phyloP scores from a whole-genome alignment of 495 filamentous ascomycete species.

The Talaromyces stipitatus region DNA sequence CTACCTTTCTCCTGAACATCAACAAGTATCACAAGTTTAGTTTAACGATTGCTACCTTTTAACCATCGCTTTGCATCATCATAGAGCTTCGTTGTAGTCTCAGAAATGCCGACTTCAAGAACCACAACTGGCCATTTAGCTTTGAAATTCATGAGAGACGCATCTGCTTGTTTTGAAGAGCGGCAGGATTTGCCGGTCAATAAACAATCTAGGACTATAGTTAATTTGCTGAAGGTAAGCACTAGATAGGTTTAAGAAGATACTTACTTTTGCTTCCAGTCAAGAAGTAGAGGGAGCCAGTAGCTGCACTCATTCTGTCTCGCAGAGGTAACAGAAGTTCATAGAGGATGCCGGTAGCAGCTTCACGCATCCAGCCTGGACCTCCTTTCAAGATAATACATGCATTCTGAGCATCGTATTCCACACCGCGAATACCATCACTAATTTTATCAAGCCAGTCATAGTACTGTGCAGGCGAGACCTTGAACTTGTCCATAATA shows the following conservation, averaged over 20 bases:
- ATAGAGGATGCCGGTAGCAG: background rate
- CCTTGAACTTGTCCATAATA: background rate
- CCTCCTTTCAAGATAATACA: background rate
- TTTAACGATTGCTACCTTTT: background rate
- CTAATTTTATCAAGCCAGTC: conserved; percentile 2
- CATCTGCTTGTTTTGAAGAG: background rate
- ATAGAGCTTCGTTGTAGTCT: background rate
- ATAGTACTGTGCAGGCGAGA: background rate
- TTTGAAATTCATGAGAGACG: background rate
- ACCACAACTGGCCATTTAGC: background rate
- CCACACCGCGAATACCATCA: background rate
- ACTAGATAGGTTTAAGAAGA: background rate
- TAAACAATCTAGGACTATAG: background rate
- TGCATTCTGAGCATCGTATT: background rate
- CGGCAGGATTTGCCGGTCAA: background rate
- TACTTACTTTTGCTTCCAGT: background rate
- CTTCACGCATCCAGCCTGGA: background rate
- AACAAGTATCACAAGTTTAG: background rate
- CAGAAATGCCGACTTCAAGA: background rate
- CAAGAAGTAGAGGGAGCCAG: background rate
- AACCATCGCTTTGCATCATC: background rate
- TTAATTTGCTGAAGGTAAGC: background rate
- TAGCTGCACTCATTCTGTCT: background rate
- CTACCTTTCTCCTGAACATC: background rate
- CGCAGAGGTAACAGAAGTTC: background rate